Base-by-base conservation (phyloP, 495 filamentous ascomycete genomes). In the Glarea lozoyensis region DNA sequence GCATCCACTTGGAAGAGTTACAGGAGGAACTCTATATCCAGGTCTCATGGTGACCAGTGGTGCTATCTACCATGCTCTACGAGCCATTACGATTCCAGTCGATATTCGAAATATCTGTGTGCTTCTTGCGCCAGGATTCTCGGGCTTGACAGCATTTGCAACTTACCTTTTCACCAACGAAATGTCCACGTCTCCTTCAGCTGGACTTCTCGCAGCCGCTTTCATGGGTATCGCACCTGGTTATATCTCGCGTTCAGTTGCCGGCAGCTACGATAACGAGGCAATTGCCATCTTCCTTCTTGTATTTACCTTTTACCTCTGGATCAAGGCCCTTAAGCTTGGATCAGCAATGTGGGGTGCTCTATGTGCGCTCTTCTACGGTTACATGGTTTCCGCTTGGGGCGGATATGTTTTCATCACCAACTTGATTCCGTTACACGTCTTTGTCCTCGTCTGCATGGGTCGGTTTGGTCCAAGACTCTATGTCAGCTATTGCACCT, bases 331-430 rank as follows among this genome's bases (percentile, higher is more conserved):
- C 1, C 72, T 99, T 48, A 99, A 97, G 70, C 78, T 84, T 48
- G 93, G 93, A 20, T 96, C 90, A 13, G 83, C 88, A 42, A 84
- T 94, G 62, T 99, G 90, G 90, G 92, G 87, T 39, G 89, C 86
- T 12, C 69, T 96, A 48, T 89, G 89, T 47, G 93, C 93, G 25
- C 67, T 99, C 45, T 99, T 94, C 68, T 99, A 99, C 62, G 93
- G 93, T 45, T 99, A 99, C 74, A 99, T 99, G 93, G 93, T 99
- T 29, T 88, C 89, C 40, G 92, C 93, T 24, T 99, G 93, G 93
- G 93, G 93, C 70, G 93, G 93, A 60, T 99, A 99, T 63, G 93
- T 96, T 49, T 99, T 99, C 75, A 99, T 99, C 57, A 99, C 93
- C 48, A 97, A 95, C 58, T 68, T 99, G 61, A 81, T 99, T 31